phyloP scores from a whole-genome alignment of 169 alveolate genomes.

The Perkinsus chesapeaki region DNA sequence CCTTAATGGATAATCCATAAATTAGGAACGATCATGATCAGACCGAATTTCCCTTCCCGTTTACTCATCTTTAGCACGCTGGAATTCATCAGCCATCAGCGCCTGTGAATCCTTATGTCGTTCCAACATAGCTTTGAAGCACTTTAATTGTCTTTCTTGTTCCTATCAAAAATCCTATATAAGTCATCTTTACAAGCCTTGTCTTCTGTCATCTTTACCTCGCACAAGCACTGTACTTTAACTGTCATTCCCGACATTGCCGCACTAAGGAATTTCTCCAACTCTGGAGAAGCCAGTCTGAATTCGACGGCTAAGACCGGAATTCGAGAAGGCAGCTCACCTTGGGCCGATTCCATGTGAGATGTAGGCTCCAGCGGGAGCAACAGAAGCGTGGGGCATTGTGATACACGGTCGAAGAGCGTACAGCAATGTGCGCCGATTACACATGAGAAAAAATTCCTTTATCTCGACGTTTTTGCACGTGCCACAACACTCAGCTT shows the following conservation, averaged over 20 bases:
- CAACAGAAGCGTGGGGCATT: neutral
- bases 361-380: neutral
- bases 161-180: neutral
- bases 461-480: neutral
- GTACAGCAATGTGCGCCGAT: neutral
- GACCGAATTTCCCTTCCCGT: neutral
- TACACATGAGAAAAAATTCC: neutral
- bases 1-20: neutral
- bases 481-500: neutral
- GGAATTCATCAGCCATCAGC: neutral
- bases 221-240: neutral
- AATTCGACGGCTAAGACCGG: neutral
- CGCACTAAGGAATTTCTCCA: neutral
- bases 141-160: neutral
- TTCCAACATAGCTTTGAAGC: neutral
- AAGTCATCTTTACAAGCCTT: too few species aligned
- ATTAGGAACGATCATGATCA: neutral
- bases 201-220: neutral
- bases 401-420: neutral
- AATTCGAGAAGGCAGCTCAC: neutral
- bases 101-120: neutral
- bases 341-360: neutral
- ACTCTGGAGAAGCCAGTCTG: neutral
- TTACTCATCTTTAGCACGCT: neutral
- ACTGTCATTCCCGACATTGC: neutral